Evolutionary conservation across 768 basidiomycete species (phyloP).

Genomic region (Xanthoconium purpureum): DNA sequence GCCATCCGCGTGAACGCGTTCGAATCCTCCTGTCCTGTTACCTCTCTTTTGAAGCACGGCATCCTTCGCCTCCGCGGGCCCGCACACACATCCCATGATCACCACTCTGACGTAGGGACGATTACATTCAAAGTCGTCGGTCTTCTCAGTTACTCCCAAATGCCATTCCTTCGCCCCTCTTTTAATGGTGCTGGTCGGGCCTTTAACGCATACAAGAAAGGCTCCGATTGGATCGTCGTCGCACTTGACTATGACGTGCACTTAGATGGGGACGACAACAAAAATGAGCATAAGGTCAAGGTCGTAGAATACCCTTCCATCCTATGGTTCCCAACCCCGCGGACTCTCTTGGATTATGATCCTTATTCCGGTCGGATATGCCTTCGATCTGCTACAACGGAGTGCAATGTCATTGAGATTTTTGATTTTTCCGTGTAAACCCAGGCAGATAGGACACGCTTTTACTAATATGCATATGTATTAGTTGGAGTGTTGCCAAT

Average conservation of each 20-base stretch:
- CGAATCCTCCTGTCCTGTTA: not conserved
- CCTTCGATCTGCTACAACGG: not conserved
- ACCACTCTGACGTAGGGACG: not conserved
- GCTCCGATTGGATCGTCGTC: not conserved
- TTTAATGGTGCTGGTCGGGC: slow-evolving; percentile 13
- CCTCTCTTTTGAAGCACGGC: not conserved
- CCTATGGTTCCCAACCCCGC: not conserved
- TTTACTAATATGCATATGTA: no score
- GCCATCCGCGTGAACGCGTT: slow-evolving; percentile 1
- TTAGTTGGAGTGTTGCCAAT: no score
- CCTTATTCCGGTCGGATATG: slow-evolving; percentile 20
- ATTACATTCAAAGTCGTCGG: slow-evolving; percentile 8
- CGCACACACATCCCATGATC: not conserved
- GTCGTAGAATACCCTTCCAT: slow-evolving; percentile 5
- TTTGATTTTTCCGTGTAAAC: slow-evolving; percentile 9
- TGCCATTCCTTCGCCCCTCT: slow-evolving; percentile 5
- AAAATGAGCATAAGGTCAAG: slow-evolving; percentile 10
- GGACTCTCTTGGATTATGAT: slow-evolving; percentile 17
- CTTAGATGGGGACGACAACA: not conserved
- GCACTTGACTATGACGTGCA: slow-evolving; percentile 14
- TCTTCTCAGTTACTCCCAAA: not conserved
- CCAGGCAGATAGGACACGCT: no score
- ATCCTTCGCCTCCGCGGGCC: slow-evolving; percentile 4
- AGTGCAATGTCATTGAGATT: slow-evolving; percentile 8
- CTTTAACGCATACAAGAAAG: not conserved